Evolutionary conservation across 2,329 filamentous ascomycete genomes (phyloP), one percentile per base, ranked within the genome.

Genomic region (Madurella mycetomatis): DNA sequence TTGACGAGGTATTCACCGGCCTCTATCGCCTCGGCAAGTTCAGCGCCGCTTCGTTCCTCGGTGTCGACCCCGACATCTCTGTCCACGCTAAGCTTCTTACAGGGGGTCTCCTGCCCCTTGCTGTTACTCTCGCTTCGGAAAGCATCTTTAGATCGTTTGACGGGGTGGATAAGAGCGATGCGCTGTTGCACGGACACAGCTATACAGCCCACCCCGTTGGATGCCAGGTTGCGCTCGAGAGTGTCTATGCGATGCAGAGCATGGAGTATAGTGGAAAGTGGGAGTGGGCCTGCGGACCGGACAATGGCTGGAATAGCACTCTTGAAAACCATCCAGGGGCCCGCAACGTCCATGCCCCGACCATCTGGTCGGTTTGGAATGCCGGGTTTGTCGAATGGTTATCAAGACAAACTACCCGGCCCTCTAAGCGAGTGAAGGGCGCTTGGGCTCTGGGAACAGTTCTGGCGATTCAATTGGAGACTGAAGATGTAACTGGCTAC

Each of bases 1-100:
- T 90, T 60, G 90, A 95, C 66, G 90, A 95, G 67, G 90, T 95
- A 37, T 95, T 95, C 70, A 92, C 89, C 0, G 90, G 90, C 1
- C 75, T 95, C 4, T 92, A 92, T 67, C 87, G 90, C 12, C 82
- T 95, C 0, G 90, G 90, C 2, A 81, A 84, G 40, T 83, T 86
- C 65, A 84, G 81, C 1, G 78, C 88, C 0, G 82, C 87, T 0
- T 85, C 84, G 0, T 88, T 92, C 68, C 78, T 95, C 2, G 74
- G 76, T 5, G 72, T 83, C 0, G 70, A 88, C 32, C 80, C 90
- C 0, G 90, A 95, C 63, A 86, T 95, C 45, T 84, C 85, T 0
- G 86, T 91, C 0, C 86, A 95, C 64, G 90, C 90, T 5, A 95
- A 95, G 68, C 78, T 95, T 0, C 77, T 95, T 2, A 95, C 90